Evolutionary conservation across 805 yeast genomes (phyloP).

Genomic region (Starmerella geochares): DNA sequence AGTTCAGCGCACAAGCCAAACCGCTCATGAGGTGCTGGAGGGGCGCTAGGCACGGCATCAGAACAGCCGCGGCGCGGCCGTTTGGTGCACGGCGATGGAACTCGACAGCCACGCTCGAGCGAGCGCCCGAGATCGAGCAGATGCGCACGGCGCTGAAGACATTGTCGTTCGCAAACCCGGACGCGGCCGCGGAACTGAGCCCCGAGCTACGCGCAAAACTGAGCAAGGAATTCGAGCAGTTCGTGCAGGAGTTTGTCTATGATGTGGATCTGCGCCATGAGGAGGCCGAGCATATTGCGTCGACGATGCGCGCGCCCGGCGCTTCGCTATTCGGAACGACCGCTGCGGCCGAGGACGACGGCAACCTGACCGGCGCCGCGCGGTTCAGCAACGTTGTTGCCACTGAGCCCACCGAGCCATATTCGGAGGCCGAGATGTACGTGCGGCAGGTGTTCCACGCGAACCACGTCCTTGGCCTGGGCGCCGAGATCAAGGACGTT

Average conservation of each 20-base stretch:
- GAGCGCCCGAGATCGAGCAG: conserved; percentile 5
- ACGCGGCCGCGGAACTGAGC: conserved; percentile 23
- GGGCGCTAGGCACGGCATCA: background rate
- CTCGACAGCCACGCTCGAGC: background rate
- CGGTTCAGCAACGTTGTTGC: conserved; percentile 55
- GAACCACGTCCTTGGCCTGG: conserved; percentile 45
- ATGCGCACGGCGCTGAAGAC: conserved; percentile 20
- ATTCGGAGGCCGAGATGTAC: conserved; percentile 65
- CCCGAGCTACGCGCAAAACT: conserved; percentile 29
- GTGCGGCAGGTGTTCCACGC: conserved; percentile 62
- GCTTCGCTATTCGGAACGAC: conserved; percentile 6
- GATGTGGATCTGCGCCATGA: conserved; percentile 26
- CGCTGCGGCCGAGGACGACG: conserved; percentile 10
- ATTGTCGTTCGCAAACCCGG: conserved; percentile 21
- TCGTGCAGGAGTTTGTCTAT: conserved; percentile 27
- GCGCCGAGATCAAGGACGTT: conserved; percentile 53
- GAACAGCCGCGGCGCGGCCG: background rate
- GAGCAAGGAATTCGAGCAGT: conserved; percentile 25
- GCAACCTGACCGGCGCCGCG: conserved; percentile 17
- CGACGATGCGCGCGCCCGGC: conserved; percentile 13
- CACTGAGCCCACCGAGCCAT: conserved; percentile 52
- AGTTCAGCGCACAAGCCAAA: background rate
- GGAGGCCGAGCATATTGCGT: conserved; percentile 19
- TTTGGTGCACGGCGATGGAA: background rate
- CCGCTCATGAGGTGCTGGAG: conserved; percentile 7